Evolutionary conservation across 768 basidiomycete species (phyloP).

Genomic region (Hebeloma cylindrosporum): DNA sequence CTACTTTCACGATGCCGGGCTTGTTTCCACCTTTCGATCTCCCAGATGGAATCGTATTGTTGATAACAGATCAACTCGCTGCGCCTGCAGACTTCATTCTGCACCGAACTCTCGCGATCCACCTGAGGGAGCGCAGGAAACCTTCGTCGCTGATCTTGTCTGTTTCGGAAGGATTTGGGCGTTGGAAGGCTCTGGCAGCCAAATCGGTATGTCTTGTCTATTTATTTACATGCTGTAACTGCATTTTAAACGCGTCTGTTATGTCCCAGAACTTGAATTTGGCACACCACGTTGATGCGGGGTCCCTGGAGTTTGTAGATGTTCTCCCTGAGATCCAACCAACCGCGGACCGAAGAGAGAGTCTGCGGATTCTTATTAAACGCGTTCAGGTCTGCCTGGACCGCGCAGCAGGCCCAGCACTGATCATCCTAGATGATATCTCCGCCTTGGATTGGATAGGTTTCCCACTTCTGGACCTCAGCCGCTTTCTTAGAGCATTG

Average conservation of each 20-base stretch:
- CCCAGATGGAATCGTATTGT: conserved; percentile 49
- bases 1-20: conserved; percentile 10
- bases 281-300: conserved; percentile 34
- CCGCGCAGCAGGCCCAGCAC: conserved; percentile 13
- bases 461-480: conserved; percentile 47
- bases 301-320: conserved; percentile 56
- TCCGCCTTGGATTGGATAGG: conserved; percentile 74
- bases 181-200: conserved; percentile 63
- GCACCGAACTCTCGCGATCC: conserved; percentile 49
- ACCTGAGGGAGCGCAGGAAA: conserved; percentile 46
- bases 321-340: conserved; percentile 39
- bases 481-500: conserved; percentile 60
- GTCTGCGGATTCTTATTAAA: conserved; percentile 38
- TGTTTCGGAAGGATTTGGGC: conserved; percentile 51
- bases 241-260: neutral
- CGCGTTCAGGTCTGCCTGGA: conserved; percentile 30
- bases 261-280: conserved; percentile 39
- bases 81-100: conserved; percentile 76
- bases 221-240: neutral
- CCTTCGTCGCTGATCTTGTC: conserved; percentile 52
- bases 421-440: conserved; percentile 74
- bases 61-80: conserved; percentile 69
- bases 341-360: conserved; percentile 10
- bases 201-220: conserved; percentile 53
- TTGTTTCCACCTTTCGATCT: conserved; percentile 56